Conservation (phyloP, 179 eudicot genomes). For the Gypsophila paniculata region DNA sequence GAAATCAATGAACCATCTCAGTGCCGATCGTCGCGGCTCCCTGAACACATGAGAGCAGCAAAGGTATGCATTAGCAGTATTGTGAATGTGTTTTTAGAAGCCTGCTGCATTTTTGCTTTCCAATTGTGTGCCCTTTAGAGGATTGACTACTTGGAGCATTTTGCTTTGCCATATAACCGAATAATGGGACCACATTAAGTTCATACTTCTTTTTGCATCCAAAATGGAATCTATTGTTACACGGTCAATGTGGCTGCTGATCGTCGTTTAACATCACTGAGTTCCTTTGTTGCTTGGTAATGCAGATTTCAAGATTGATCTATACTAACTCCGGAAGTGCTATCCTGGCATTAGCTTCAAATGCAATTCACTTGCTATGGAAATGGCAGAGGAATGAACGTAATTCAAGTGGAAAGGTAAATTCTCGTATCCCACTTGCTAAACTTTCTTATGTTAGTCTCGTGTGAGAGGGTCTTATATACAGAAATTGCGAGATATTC, state of each 20-base stretch:
- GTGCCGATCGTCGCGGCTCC: constrained; percentile 69
- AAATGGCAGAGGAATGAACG: constrained; percentile 86
- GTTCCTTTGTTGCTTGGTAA: constrained; percentile 2
- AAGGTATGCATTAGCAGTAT: constrained; percentile 39
- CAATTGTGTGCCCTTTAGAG: not conserved
- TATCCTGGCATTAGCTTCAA: constrained; percentile 77
- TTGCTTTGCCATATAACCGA: no score
- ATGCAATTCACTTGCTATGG: constrained; percentile 86
- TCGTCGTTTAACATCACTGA: not conserved
- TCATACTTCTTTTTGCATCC: not conserved
- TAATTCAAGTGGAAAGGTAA: constrained; percentile 73
- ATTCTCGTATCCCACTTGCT: not conserved
- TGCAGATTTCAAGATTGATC: constrained; percentile 76
- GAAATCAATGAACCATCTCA: constrained; percentile 81
- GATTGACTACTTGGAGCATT: no score
- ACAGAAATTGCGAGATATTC: no score
- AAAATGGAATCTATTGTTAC: not conserved
- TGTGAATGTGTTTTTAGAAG: not conserved
- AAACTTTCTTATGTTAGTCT: constrained; percentile 1
- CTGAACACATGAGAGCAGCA: constrained; percentile 60
- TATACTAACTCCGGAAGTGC: constrained; percentile 91
- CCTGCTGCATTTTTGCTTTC: not conserved
- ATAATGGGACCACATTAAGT: not conserved
- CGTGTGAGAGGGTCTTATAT: no score
- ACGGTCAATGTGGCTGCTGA: not conserved